Percentiles rank a stretch among this genome's conserved stretches.
phyloP scores from a whole-genome alignment of 148 eudicot genomes.

The Beta vulgaris region DNA sequence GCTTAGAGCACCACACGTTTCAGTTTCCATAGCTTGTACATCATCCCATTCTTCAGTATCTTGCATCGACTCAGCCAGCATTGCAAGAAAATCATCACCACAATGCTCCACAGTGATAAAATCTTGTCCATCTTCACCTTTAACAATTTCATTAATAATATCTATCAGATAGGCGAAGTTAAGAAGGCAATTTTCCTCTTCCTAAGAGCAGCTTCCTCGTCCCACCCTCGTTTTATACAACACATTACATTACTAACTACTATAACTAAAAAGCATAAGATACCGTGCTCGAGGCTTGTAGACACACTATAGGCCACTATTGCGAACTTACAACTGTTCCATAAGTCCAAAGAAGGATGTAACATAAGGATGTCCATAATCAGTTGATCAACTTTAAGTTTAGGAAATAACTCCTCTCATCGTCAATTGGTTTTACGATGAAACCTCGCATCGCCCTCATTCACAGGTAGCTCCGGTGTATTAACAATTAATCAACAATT shows the following conservation, averaged over 20 bases:
- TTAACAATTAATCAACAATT: too few relatives aligned
- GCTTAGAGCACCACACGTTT: constrained; percentile 75
- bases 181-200: too few relatives aligned
- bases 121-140: constrained; percentile 91
- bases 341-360: background rate
- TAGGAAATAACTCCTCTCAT: background rate
- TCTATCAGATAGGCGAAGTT: background rate
- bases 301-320: background rate
- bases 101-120: constrained; percentile 90
- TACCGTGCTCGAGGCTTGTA: background rate
- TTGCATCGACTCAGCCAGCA: constrained; percentile 84
- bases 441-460: background rate
- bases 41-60: constrained; percentile 94
- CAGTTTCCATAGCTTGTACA: constrained; percentile 82
- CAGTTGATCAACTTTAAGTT: too few relatives aligned
- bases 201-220: background rate
- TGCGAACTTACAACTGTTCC: background rate
- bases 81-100: constrained; percentile 87
- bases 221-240: background rate
- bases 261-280: background rate
- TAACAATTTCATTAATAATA: background rate
- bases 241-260: background rate
- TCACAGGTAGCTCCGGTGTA: too few relatives aligned
- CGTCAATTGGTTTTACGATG: background rate
- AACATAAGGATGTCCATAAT: too few relatives aligned